Conservation (phyloP, 2,329 filamentous ascomycete species). For the Zymoseptoria brevis region DNA sequence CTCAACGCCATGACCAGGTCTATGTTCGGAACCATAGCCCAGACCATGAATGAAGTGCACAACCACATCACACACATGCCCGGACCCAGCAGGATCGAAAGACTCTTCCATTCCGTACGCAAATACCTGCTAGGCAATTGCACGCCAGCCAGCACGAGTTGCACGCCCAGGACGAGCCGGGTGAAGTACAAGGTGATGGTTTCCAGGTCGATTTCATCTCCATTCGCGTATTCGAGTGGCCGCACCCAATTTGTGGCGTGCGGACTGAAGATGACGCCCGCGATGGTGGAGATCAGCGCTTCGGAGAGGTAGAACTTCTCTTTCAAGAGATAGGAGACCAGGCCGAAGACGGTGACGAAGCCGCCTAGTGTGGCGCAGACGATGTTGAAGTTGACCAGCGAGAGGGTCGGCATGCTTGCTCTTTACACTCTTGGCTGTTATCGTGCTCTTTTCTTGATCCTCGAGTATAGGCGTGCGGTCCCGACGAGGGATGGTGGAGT, state of each 20-base stretch:
- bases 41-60: conserved; percentile 68
- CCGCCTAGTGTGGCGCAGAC: conserved; percentile 72
- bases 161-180: conserved; percentile 78
- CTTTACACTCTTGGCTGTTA: neutral
- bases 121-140: conserved; percentile 81
- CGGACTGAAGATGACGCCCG: conserved; percentile 71
- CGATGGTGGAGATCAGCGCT: conserved; percentile 77
- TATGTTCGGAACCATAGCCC: conserved; percentile 63
- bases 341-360: conserved; percentile 81
- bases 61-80: conserved; percentile 87
- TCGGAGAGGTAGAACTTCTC: conserved; percentile 88
- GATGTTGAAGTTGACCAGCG: conserved; percentile 66
- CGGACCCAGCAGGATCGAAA: conserved; percentile 68
- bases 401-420: conserved; percentile 52
- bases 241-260: conserved; percentile 67
- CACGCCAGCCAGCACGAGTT: conserved; percentile 80
- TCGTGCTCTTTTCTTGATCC: neutral
- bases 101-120: conserved; percentile 65
- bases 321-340: conserved; percentile 84
- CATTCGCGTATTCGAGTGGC: conserved; percentile 63
- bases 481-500: conserved; percentile 5
- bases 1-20: conserved; percentile 70
- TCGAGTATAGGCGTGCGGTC: neutral
- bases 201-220: conserved; percentile 52
- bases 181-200: conserved; percentile 75